Percentiles rank a stretch among this genome's conserved stretches.
These are phyloP conservation scores for Mycena pura DNA, from an alignment of 768 basidiomycete species.

Conservation along the genomic window DNA sequence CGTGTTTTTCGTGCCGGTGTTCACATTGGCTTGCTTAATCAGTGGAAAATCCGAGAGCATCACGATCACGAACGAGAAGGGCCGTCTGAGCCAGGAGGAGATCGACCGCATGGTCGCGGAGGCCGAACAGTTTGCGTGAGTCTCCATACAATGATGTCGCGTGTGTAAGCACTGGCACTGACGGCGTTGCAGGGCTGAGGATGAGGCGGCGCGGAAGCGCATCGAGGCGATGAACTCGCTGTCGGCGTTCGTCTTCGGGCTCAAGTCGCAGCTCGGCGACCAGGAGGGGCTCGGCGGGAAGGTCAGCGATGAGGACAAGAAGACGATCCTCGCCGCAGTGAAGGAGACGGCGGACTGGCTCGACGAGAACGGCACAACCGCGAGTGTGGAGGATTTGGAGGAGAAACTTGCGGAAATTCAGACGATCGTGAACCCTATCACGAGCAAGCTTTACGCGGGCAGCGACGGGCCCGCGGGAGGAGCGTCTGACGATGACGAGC, in stretches of 20 bases:
- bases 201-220: constrained; percentile 79
- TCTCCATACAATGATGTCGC: not conserved
- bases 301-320: constrained; percentile 80
- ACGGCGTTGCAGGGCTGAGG: constrained; percentile 52
- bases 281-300: constrained; percentile 92
- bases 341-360: constrained; percentile 95
- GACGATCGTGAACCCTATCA: constrained; percentile 81
- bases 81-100: constrained; percentile 86
- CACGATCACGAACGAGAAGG: constrained; percentile 96
- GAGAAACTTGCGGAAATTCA: constrained; percentile 88
- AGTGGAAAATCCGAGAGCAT: constrained; percentile 88
- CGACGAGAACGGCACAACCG: constrained; percentile 79
- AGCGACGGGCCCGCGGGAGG: constrained; percentile 35
- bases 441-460: constrained; percentile 74
- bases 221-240: constrained; percentile 86
- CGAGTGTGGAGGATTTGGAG: constrained; percentile 87
- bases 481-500: constrained; percentile 43
- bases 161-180: not conserved
- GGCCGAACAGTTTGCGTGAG: constrained; percentile 82
- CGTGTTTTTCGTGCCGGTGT: not conserved
- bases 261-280: constrained; percentile 88
- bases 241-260: constrained; percentile 82
- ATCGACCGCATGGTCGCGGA: constrained; percentile 97
- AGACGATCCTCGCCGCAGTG: constrained; percentile 77
- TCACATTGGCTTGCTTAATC: constrained; percentile 1